Conservation (phyloP, 2,329 filamentous ascomycete genomes). For the Fusarium phyllophilum region DNA sequence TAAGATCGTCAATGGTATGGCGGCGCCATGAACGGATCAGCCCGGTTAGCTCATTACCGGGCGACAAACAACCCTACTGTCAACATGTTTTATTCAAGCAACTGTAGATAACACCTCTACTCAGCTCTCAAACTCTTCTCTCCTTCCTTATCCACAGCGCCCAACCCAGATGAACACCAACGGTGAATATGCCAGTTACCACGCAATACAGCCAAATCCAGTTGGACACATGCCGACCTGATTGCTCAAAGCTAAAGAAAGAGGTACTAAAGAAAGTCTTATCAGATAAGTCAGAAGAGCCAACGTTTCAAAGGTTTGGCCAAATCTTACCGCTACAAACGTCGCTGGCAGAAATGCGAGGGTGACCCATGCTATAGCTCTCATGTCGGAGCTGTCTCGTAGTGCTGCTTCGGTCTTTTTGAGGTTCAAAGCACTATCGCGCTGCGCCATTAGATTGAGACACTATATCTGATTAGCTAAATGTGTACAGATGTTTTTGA, state of each 20-base stretch:
- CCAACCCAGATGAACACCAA: not conserved
- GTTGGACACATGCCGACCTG: not conserved
- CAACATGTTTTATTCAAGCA: not conserved
- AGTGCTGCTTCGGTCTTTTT: not conserved
- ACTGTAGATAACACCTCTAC: no score
- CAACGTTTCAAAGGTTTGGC: accelerated
- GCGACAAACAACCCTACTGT: accelerated
- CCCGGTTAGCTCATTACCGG: no score
- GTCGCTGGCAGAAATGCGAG: not conserved
- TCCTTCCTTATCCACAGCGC: not conserved
- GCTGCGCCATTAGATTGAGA: not conserved
- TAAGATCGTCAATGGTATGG: not conserved
- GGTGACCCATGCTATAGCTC: not conserved
- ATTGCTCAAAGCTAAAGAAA: not conserved
- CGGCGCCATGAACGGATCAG: not conserved
- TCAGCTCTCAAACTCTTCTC: not conserved
- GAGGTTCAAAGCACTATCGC: not conserved
- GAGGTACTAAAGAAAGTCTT: not conserved
- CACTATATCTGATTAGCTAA: not conserved
- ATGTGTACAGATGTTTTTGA: accelerated
- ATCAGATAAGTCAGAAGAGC: not conserved
- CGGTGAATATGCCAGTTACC: not conserved
- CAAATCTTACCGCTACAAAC: not conserved
- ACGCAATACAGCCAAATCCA: not conserved
- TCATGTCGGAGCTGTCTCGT: not conserved